These are phyloP conservation scores for Trifolium repens DNA, from an alignment of 306 rosid genomes.

Conservation along the genomic window DNA sequence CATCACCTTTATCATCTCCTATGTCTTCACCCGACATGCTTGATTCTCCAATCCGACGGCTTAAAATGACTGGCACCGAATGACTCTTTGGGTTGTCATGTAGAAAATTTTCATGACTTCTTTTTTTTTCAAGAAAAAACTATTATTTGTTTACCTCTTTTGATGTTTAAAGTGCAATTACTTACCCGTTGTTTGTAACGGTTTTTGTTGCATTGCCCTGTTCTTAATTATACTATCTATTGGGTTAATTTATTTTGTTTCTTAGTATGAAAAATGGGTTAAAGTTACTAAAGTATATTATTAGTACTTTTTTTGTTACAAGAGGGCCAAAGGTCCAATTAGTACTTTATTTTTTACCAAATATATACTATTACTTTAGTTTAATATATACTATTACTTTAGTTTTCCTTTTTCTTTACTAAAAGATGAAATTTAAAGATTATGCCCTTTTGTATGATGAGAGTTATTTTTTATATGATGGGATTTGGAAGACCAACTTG, in stretches of 20 bases:
- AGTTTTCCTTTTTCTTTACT: background rate
- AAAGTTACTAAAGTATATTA: constrained; percentile 19
- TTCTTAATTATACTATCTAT: constrained; percentile 8
- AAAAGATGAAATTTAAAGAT: constrained; percentile 32
- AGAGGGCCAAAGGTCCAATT: too few species aligned
- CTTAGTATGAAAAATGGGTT: constrained; percentile 45
- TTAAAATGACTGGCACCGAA: constrained; percentile 62
- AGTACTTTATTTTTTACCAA: background rate
- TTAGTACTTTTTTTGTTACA: too few species aligned
- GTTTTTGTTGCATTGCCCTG: constrained; percentile 57
- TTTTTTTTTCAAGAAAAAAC: constrained; percentile 3
- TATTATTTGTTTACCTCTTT: constrained; percentile 16
- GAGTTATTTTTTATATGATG: background rate
- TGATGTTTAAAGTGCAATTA: constrained; percentile 50
- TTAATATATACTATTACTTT: background rate
- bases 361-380: background rate
- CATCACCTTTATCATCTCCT: constrained; percentile 45
- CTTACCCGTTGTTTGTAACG: constrained; percentile 62
- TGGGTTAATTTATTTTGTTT: constrained; percentile 50
- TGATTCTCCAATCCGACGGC: constrained; percentile 79
- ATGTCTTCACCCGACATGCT: constrained; percentile 56
- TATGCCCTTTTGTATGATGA: constrained; percentile 10
- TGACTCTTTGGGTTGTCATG: constrained; percentile 28
- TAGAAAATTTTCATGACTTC: constrained; percentile 1
- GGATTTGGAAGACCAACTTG: background rate